Conservation (phyloP, 257 asterid genomes). For the Solanum gandarillasii region DNA sequence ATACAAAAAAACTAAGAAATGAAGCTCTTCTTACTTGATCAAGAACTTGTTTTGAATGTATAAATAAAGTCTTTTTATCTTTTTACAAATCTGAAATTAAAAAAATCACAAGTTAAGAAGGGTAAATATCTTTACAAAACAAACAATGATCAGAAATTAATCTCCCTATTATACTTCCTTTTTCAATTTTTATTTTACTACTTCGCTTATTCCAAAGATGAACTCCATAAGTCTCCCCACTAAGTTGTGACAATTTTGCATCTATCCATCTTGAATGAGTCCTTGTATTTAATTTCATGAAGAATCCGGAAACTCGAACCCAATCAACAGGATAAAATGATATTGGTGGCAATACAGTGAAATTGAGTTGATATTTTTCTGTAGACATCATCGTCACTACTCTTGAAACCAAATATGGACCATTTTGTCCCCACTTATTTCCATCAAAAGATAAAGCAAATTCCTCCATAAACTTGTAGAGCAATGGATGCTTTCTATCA, state of each 20-base stretch:
- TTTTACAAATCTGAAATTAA: not conserved
- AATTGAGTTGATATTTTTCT: not conserved
- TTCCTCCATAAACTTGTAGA: constrained; percentile 56
- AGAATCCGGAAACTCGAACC: constrained; percentile 27
- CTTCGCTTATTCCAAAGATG: constrained; percentile 68
- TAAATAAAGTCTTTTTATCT: not conserved
- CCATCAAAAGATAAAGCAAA: constrained; percentile 56
- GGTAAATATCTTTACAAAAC: constrained; percentile 21
- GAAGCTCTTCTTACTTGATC: not conserved
- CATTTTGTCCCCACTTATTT: constrained; percentile 78
- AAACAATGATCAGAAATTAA: constrained; percentile 50
- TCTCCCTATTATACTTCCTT: constrained; percentile 55
- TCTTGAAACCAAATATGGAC: constrained; percentile 67
- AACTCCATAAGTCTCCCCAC: constrained; percentile 37
- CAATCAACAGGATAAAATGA: constrained; percentile 70
- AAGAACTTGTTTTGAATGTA: not conserved
- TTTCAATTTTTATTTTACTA: constrained; percentile 34
- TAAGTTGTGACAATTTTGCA: constrained; percentile 34
- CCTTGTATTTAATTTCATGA: constrained; percentile 16
- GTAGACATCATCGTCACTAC: constrained; percentile 25
- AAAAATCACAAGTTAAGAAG: not conserved
- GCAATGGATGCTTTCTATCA: constrained; percentile 45
- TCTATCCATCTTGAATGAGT: constrained; percentile 29
- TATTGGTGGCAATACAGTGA: constrained; percentile 39
- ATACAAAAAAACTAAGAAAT: not conserved